phyloP scores from a whole-genome alignment of 2,329 filamentous ascomycete genomes.

The Nannizziopsis barbatae region DNA sequence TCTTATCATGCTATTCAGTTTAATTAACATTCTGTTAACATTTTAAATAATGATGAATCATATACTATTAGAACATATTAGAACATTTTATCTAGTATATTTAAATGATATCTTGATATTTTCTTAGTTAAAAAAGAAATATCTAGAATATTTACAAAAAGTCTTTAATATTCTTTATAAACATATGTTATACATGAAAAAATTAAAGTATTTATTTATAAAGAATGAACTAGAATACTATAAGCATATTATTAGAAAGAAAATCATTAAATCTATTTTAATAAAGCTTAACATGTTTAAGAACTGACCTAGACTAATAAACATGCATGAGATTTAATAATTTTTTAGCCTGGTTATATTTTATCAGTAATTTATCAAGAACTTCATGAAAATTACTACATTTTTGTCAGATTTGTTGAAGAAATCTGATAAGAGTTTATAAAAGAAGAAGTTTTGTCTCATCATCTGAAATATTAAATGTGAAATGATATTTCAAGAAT shows the following conservation, averaged over 20 bases:
- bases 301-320: too few species aligned
- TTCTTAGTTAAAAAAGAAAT: background rate
- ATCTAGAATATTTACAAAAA: background rate
- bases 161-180: background rate
- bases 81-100: background rate
- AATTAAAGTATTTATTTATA: background rate
- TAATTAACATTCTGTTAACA: too few species aligned
- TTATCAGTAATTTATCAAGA: conserved; percentile 1
- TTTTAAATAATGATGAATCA: too few species aligned
- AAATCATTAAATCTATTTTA: background rate
- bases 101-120: conserved; percentile 4
- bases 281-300: too few species aligned
- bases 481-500: background rate
- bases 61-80: too few species aligned
- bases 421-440: background rate
- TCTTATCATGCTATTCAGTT: too few species aligned
- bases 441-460: conserved; percentile 2
- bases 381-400: background rate
- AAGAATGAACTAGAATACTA: background rate
- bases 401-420: background rate
- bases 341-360: background rate
- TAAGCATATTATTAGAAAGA: background rate
- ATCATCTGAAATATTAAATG: background rate
- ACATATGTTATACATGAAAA: background rate
- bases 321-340: too few species aligned